phyloP scores from a whole-genome alignment of 2,329 filamentous ascomycete genomes.

The Ceratocystis cubensis region DNA sequence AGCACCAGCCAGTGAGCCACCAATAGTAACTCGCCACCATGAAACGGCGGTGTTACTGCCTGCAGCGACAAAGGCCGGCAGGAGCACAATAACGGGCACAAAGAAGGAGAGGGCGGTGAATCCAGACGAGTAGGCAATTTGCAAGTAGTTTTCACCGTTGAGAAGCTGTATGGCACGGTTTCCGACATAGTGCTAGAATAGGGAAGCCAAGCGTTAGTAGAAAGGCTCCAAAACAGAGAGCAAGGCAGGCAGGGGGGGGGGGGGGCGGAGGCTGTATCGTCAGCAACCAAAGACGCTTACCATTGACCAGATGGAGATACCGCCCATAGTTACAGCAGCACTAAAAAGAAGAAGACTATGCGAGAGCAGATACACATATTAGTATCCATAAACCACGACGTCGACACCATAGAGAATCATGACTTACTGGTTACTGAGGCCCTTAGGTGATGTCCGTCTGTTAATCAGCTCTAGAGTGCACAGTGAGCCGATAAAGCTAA shows the following conservation, averaged over 20 bases:
- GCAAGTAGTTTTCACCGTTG: conserved; percentile 46
- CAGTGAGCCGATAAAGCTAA: conserved; percentile 63
- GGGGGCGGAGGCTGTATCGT: not conserved
- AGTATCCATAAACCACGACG: not conserved
- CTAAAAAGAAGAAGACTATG: conserved; percentile 49
- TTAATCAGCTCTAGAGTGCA: conserved; percentile 76
- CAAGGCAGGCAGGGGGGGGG: not conserved
- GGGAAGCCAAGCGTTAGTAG: no score
- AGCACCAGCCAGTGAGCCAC: conserved; percentile 57
- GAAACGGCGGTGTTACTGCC: conserved; percentile 47
- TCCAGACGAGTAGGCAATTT: conserved; percentile 59
- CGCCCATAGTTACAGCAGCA: conserved; percentile 59
- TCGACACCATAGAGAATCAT: not conserved
- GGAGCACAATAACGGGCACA: conserved; percentile 62
- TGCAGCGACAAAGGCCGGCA: conserved; percentile 57
- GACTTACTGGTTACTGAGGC: conserved; percentile 55
- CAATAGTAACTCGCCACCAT: conserved; percentile 45
- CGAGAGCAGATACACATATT: not conserved
- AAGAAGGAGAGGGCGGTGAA: conserved; percentile 70
- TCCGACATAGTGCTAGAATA: conserved; percentile 60
- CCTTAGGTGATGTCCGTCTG: conserved; percentile 55
- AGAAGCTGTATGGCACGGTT: conserved; percentile 66
- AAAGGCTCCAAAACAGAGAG: not conserved
- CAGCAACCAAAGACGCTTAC: conserved; percentile 27
- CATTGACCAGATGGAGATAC: conserved; percentile 63